A percentile compares a stretch with the other conserved stretches of the same genome.
These are phyloP conservation scores for Penicillium crustosum DNA, from an alignment of 2,329 filamentous ascomycete genomes.

Conservation along the genomic window DNA sequence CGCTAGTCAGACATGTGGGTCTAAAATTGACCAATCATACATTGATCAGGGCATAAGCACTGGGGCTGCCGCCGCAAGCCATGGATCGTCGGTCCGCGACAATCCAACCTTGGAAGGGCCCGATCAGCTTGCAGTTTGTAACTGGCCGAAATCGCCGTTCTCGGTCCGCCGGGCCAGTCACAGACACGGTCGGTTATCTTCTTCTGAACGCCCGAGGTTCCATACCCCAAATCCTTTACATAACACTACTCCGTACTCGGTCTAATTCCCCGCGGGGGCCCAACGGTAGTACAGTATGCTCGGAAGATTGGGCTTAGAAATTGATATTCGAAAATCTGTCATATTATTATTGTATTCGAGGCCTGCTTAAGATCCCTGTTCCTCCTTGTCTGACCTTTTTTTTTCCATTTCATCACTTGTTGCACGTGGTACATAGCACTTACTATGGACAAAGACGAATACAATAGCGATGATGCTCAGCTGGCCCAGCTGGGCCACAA, in stretches of 20 bases:
- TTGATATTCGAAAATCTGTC: slow-evolving; percentile 19
- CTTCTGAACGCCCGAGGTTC: background rate
- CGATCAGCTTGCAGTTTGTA: background rate
- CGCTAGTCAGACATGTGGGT: slow-evolving; percentile 2
- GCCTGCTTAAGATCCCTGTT: slow-evolving; percentile 5
- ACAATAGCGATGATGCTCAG: slow-evolving; percentile 48
- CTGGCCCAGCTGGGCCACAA: slow-evolving; percentile 59
- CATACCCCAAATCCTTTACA: slow-evolving; percentile 28
- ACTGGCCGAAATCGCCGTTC: slow-evolving; percentile 16
- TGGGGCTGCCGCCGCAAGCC: slow-evolving; percentile 11
- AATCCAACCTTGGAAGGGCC: background rate
- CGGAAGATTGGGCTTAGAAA: slow-evolving; percentile 9
- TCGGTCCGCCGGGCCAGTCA: slow-evolving; percentile 19
- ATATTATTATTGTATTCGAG: slow-evolving; percentile 1
- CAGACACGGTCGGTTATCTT: slow-evolving; percentile 12
- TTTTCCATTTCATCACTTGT: slow-evolving; percentile 5
- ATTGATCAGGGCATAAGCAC: slow-evolving; percentile 6
- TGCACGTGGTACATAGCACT: slow-evolving; percentile 1
- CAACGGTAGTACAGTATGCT: slow-evolving; percentile 7
- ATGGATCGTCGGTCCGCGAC: slow-evolving; percentile 11
- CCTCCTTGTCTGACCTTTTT: background rate
- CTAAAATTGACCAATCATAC: background rate
- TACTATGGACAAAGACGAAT: slow-evolving; percentile 18
- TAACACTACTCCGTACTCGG: slow-evolving; percentile 17
- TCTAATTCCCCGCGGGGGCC: slow-evolving; percentile 15